These are phyloP conservation scores for Venturia pyrina DNA, from an alignment of 2,329 filamentous ascomycete genomes.

Conservation along the genomic window DNA sequence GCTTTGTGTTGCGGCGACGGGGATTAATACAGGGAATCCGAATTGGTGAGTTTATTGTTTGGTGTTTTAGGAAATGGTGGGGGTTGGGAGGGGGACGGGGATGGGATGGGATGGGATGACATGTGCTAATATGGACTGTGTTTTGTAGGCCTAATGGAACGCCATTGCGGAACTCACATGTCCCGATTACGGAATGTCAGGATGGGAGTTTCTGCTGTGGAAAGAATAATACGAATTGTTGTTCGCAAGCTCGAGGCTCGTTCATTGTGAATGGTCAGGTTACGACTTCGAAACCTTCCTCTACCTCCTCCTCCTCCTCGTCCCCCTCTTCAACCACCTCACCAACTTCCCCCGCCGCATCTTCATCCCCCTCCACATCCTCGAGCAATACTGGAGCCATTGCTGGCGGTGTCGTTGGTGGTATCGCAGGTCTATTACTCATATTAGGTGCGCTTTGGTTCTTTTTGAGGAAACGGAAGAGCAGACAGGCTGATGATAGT, in stretches of 20 bases:
- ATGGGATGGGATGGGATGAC: not conserved
- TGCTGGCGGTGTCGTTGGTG: not conserved
- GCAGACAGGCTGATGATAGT: not conserved
- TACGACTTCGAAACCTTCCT: not conserved
- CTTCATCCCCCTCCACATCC: not conserved
- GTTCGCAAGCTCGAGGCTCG: not conserved
- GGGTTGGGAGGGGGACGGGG: not conserved
- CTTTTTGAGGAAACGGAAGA: not conserved
- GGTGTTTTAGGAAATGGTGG: not conserved
- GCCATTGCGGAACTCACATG: not conserved
- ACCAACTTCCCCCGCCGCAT: not conserved
- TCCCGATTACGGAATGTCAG: not conserved
- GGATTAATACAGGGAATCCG: not conserved
- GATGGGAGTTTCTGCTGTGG: not conserved
- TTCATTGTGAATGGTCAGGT: not conserved
- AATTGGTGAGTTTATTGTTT: not conserved
- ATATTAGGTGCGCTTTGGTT: conserved; percentile 1
- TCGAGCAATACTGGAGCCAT: not conserved
- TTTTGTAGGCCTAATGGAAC: not conserved
- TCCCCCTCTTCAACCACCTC: not conserved
- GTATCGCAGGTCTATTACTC: not conserved
- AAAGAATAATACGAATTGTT: not conserved
- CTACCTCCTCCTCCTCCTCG: not conserved
- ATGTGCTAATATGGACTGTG: too few relatives aligned
- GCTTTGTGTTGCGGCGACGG: not conserved